Base-by-base conservation (phyloP, 257 asterid genomes). In the Coffea eugenioides region DNA sequence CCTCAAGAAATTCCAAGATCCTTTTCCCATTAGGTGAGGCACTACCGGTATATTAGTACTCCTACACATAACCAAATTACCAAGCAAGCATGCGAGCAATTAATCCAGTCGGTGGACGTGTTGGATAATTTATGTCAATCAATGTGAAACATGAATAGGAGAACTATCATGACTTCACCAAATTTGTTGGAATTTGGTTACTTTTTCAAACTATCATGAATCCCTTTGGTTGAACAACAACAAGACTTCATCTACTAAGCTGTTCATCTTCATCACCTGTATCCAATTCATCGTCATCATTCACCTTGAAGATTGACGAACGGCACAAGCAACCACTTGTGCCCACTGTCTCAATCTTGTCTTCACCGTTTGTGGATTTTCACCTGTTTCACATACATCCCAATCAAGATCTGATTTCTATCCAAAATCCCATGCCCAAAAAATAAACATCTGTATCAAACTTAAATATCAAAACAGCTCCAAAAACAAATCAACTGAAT, bases 341-440 rank as follows among this genome's bases (percentile, higher is more conserved):
- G 94, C 95, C 97, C 97, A 92, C 79, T 88, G 97, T 77, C 86
- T 86, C 83, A 92, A 80, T 87, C 89, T 90, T 46, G 93, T 90
- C 91, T 92, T 92, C 88, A 92, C 86, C 64, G 82, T 81, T 83
- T 90, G 87, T 57, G 95, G 95, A 87, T 87, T 88, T 48, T 90
- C 92, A 62, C 89, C 97, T 92, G 46, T 78, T 75, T 62, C 64
- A 43, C 61, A 77, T 39, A 10, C 61, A 20, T 41, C 43, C 41
- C 1, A 72, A 49, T 52, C 76, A 49, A 27, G n/a, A 72, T 72
- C 25, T 49, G 46, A 25, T 25, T 72, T 14, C 51, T 8, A 51
- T 27, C 18, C n/a, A 25, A 46, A 18, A 27, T 64, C n/a, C 6
- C 69, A 25, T 8, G 36, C 36, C 69, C 16, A n/a, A 10, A 2